Evolutionary conservation across 768 basidiomycete species (phyloP).

Genomic region (Trametes gibbosa): DNA sequence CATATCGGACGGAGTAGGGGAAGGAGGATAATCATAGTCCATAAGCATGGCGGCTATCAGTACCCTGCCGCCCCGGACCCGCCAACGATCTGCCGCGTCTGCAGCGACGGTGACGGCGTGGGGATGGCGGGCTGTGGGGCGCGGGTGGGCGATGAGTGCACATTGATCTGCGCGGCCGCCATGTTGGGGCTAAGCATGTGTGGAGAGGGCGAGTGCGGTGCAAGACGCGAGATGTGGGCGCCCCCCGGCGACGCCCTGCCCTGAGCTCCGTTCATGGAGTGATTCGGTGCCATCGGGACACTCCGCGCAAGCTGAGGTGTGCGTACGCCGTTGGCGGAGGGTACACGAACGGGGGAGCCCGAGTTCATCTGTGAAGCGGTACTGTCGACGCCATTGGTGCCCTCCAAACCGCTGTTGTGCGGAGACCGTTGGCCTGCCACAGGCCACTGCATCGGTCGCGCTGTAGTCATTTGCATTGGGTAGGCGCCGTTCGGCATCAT

Average conservation of each 20-base stretch:
- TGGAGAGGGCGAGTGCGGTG: constrained; percentile 30
- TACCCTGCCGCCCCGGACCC: constrained; percentile 28
- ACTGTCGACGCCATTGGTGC: constrained; percentile 30
- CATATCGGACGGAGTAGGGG: constrained; percentile 18
- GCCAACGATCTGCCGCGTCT: constrained; percentile 32
- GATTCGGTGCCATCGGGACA: constrained; percentile 16
- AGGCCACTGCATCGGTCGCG: constrained; percentile 41
- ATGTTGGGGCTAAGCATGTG: constrained; percentile 31
- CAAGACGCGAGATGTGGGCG: constrained; percentile 25
- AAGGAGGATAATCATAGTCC: constrained; percentile 2
- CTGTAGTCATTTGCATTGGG: constrained; percentile 38
- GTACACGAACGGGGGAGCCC: constrained; percentile 43
- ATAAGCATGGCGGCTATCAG: constrained; percentile 8
- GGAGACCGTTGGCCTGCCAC: constrained; percentile 21
- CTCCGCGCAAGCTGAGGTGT: constrained; percentile 24
- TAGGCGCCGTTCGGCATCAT: constrained; percentile 37
- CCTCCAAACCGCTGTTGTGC: constrained; percentile 27
- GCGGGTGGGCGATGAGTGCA: constrained; percentile 31
- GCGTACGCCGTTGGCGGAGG: constrained; percentile 59
- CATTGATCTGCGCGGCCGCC: constrained; percentile 21
- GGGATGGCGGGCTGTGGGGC: constrained; percentile 29
- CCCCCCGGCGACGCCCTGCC: constrained; percentile 24
- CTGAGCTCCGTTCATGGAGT: constrained; percentile 13
- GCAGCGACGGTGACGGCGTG: constrained; percentile 33
- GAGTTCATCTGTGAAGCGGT: constrained; percentile 34